Base-by-base conservation (phyloP, 192 early-diverging fungal genomes). In the Borealophlyctis nickersoniae region DNA sequence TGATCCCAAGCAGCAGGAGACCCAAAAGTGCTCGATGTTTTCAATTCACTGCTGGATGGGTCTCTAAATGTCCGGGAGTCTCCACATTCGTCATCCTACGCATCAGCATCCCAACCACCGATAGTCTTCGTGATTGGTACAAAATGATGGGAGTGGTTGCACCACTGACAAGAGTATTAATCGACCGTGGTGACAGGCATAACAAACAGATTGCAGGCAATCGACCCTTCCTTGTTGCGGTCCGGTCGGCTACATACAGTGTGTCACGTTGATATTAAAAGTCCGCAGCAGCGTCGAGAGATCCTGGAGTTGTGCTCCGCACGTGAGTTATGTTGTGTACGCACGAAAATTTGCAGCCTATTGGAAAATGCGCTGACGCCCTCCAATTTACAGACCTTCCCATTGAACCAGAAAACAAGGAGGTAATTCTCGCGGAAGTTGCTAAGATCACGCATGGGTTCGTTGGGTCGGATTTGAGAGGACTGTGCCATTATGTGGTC, bases 391-490 rank as follows among this genome's bases (percentile, higher is more conserved):
- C 24, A 19, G 19, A 5, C 27, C 7, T 53, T 53, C n/a, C 11
- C 59, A 73, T 4, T n/a, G 49, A 68, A 3, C 26, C 58, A 28
- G 48, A 72, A 23, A 36, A 56, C 22, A 45, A 64, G 24, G 53
- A 50, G 0, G 7, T 45, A 45, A 81, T 85, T 29, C 55, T 90
- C 4, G 22, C 26, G 4, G 33, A 69, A 27, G 66, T 87, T 5
- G 75, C 83, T 24, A 71, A 71, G 32, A 66, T 65, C 2, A 84
- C 89, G 0, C 87, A 91, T 66, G 91, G 92, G n/a, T 91, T 89
- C 70, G 88, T 89, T 0, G 83, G 89, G 0, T 84, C 89, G 13
- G 92, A 95, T 73, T 71, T 95, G 57, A 81, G 88, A 73, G 86
- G 76, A 31, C 58, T 90, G 30, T 91, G 80, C 65, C 63, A 70